Evolutionary conservation across 352 stramenopile species (phyloP), one percentile per base, ranked within the genome.

Genomic region (Paralagenidium karlingii): DNA sequence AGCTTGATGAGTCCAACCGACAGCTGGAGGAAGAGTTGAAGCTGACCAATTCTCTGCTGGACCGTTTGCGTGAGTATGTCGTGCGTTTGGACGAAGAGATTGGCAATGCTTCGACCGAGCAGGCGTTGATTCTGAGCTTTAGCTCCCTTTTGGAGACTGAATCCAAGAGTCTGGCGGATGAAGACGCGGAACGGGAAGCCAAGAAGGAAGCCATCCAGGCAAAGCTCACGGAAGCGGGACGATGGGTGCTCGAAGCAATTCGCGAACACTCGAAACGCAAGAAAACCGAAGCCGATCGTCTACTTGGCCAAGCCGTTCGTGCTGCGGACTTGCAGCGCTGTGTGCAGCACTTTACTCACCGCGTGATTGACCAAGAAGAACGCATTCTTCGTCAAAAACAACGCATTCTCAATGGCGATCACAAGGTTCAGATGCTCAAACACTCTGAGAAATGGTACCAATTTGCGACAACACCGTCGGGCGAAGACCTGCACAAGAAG

Each of bases 351-450:
- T 91, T 91, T 39, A 91, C 78, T 20, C 78, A 89, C 53, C 78
- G 78, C 47, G 78, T 91, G 40, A 91, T 91, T 46, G 78, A 91
- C 33, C 78, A 91, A 50, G 75, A 91, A 38, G 78, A 91, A 56
- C 78, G 78, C 30, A 91, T 91, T 40, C 88, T 91, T 74, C 78
- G 78, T 27, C 78, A 91, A 63, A 91, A 91, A 61, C 78, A 91
- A 61, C 78, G 78, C 25, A 91, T 91, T 49, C 52, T 91, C 12
- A 86, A 89, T 47, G 71, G 78, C 43, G 78, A 91, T 49, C 78
- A 91, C 67, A 91, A 91, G 68, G 69, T 91, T 1, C 74, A 91
- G 58, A 91, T 91, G 78, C 78, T 91, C 47, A 91, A 91, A 65
- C 83, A 67, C 6, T 83, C 67, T 2, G 78, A 91, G 58, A 89